Base-by-base conservation (phyloP, 2,329 filamentous ascomycete genomes). In the Verruconis gallopava region DNA sequence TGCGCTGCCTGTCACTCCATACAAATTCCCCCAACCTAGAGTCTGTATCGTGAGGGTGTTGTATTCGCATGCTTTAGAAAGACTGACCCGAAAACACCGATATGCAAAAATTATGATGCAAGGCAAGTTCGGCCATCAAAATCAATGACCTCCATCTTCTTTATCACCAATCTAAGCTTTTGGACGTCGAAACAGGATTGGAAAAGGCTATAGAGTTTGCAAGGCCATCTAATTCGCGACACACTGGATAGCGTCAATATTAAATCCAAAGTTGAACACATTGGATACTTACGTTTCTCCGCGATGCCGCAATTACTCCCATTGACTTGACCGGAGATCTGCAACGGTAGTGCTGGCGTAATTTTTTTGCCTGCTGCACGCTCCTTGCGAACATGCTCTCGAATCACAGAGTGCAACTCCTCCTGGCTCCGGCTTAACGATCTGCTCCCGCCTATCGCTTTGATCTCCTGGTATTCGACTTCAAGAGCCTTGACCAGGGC, bases 341-440 rank as follows among this genome's bases (percentile, higher is more conserved):
- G 14, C 1, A n/a, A 3, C 21, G 25, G 40, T 2, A 33, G 33
- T 30, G 49, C 51, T 2, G 54, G 55, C 36, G 51, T 51, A 11
- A 57, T 51, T 38, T 55, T 46, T 14, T 38, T 38, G 2, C 54
- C 52, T 13, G 38, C 43, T 30, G 47, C 43, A 25, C 51, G 47
- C 42, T 57, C 55, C 13, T 47, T 47, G 34, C 45, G 51, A 11
- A 52, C 38, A 44, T 58, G 55, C 2, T 46, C 47, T 34, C 50
- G 51, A 40, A 58, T 22, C 3, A 48, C n/a, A 4, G 43, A 38
- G 17, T 52, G 37, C 3, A 51, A 44, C 13, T 14, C 46, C 13
- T 21, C 39, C 36, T 47, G 46, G 18, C 45, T 47, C 9, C 9
- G 25, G n/a, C 25, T 30, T 9, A 30, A n/a, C n/a, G n/a, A 9